Conservation (phyloP, 306 rosid species). For the Trifolium fragiferum region DNA sequence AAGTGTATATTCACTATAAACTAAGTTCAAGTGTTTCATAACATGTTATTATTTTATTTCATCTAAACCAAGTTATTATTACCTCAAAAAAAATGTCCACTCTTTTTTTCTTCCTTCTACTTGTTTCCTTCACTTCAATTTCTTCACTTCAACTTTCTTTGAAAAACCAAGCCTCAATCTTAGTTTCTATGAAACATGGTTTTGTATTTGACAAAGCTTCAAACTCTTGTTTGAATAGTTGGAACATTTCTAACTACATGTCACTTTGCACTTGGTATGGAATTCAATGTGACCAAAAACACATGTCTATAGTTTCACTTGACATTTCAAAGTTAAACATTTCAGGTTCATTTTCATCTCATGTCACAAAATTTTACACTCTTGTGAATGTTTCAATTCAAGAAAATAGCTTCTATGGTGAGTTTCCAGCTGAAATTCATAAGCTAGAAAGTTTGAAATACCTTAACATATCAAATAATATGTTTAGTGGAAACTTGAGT, state of each 20-base stretch:
- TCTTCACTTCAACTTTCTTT: conserved; percentile 54
- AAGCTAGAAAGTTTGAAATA: conserved; percentile 48
- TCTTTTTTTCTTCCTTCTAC: conserved; percentile 28
- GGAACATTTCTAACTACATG: conserved; percentile 63
- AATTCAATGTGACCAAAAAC: conserved; percentile 57
- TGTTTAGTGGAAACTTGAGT: conserved; percentile 64
- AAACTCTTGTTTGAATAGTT: conserved; percentile 48
- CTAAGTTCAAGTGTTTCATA: conserved; percentile 24
- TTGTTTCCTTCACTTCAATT: conserved; percentile 42
- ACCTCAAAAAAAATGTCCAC: conserved; percentile 41
- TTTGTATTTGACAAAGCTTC: conserved; percentile 43
- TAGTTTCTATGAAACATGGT: conserved; percentile 63
- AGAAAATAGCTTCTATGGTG: conserved; percentile 60
- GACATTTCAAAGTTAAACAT: conserved; percentile 67
- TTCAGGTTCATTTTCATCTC: conserved; percentile 69
- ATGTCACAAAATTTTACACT: conserved; percentile 49
- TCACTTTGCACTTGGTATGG: conserved; percentile 77
- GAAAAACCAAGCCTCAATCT: conserved; percentile 71
- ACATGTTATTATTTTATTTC: conserved; percentile 30
- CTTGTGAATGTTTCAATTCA: conserved; percentile 59
- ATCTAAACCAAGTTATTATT: conserved; percentile 24
- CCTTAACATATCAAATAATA: conserved; percentile 83
- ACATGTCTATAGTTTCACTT: conserved; percentile 57
- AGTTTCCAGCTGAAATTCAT: conserved; percentile 55
- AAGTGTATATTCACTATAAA: conserved; percentile 32